phyloP scores from a whole-genome alignment of 73 alveolate species.

The Paramecium sexaurelia region DNA sequence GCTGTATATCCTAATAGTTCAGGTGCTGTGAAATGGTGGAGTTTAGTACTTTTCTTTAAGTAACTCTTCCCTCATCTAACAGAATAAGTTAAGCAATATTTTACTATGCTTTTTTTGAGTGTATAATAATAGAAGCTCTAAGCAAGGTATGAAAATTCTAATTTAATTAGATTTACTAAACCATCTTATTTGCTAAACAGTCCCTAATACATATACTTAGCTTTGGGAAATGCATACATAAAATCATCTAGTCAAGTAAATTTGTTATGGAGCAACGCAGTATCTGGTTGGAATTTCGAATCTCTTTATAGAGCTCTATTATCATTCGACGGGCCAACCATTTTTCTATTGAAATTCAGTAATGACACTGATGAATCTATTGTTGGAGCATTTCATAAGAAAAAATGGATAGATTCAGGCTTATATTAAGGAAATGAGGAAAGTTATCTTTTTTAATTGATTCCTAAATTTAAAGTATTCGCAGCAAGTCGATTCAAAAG shows the following conservation, averaged over 20 bases:
- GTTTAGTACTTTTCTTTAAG: constrained; percentile 23
- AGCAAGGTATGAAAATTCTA: neutral
- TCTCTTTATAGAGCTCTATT: neutral
- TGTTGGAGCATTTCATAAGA: constrained; percentile 16
- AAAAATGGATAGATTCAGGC: constrained; percentile 31
- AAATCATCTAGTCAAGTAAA: constrained; percentile 26
- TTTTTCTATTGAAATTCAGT: neutral
- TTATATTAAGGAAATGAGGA: constrained; percentile 37
- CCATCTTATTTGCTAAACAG: constrained; percentile 4
- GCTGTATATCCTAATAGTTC: constrained; percentile 39
- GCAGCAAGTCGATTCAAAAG: constrained; percentile 32
- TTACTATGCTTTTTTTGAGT: neutral
- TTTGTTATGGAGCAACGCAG: constrained; percentile 33
- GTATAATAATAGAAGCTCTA: neutral
- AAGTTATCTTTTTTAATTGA: neutral
- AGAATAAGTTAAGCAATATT: constrained; percentile 22
- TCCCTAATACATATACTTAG: neutral
- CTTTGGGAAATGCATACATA: constrained; percentile 19
- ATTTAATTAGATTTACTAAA: constrained; percentile 13
- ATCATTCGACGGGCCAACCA: constrained; percentile 28
- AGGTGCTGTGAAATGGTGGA: constrained; percentile 49
- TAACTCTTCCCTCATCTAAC: constrained; percentile 29
- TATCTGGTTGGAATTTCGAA: constrained; percentile 36
- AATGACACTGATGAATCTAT: constrained; percentile 20
- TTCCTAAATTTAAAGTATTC: neutral